phyloP scores from a whole-genome alignment of 2,329 filamentous ascomycete genomes.

The Coniella lustricola region DNA sequence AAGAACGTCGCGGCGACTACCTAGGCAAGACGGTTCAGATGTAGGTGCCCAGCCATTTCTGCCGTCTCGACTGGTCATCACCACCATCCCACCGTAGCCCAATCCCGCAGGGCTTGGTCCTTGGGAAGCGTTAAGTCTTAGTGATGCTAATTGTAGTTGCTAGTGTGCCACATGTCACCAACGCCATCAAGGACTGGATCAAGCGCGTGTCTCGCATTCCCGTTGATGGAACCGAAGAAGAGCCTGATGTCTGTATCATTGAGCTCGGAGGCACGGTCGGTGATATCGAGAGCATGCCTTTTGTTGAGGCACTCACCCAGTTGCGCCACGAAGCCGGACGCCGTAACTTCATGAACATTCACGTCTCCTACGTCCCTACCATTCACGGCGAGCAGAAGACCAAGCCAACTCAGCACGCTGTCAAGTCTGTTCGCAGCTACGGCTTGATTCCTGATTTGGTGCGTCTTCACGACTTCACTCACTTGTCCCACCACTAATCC shows the following conservation, averaged over 20 bases:
- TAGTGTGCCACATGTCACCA: conserved; percentile 77
- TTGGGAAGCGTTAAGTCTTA: not conserved
- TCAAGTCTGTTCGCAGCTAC: conserved; percentile 74
- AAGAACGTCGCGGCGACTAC: conserved; percentile 62
- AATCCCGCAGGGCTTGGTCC: not conserved
- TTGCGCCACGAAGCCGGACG: conserved; percentile 64
- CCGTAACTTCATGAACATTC: conserved; percentile 80
- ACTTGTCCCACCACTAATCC: conserved; percentile 17
- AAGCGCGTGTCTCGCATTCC: conserved; percentile 77
- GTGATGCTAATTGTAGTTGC: not conserved
- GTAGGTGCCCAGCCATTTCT: conserved; percentile 17
- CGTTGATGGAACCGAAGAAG: conserved; percentile 74
- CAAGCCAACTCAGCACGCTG: conserved; percentile 90
- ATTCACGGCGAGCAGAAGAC: conserved; percentile 74
- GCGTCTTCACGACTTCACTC: conserved; percentile 20
- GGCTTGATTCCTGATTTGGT: conserved; percentile 67
- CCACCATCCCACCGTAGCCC: too few relatives aligned
- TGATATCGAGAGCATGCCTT: conserved; percentile 82
- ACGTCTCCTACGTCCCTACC: conserved; percentile 82
- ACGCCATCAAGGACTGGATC: conserved; percentile 90
- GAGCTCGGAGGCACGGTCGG: conserved; percentile 43
- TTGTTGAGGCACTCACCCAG: conserved; percentile 80
- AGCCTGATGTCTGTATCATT: conserved; percentile 89
- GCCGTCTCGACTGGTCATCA: too few relatives aligned
- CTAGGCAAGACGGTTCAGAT: conserved; percentile 85